Base-by-base conservation (phyloP, 371 early-diverging fungal species). In the Capillidium heterosporum region DNA sequence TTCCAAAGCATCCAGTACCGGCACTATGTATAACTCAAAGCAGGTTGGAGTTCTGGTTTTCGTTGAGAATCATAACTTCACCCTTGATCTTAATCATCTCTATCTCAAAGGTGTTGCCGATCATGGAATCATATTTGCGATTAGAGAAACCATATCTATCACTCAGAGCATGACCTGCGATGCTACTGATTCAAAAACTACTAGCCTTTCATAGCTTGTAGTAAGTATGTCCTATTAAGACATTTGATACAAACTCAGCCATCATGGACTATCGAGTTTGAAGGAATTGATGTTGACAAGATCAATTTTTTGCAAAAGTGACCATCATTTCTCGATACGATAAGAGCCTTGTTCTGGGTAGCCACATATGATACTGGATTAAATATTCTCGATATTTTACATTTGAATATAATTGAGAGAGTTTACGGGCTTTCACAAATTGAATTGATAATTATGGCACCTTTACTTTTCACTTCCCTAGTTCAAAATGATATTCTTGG, bases 11-110 rank as follows among this genome's bases (percentile, higher is more conserved):
- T 2, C 75, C 74, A 26, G 69, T 71, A 8, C 77, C 78, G 5
- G 76, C 78, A 27, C 78, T 78, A 31, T 78, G 71, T n/a, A 78
- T 59, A 1, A 73, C 75, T 63, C 69, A 78, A 59, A 73, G 78
- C 13, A 80, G 60, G 46, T 80, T 77, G 1, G 59, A 8, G 56
- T 80, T 69, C 32, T 62, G 26, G 2, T 60, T 57, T 17, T 67
- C 58, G 42, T 59, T 67, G 39, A 68, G 73, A 48, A 59, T 67
- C 7, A 76, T 40, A 13, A 75, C 48, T 4, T 68, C 54, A 1
- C 81, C 81, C 21, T 71, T 58, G 46, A 73, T 67, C 11, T 65
- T 59, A 17, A 78, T 74, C 10, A 80, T 59, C 32, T 67, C 60
- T 43, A 70, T 67, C 17, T 63, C 65, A 17, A 71, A 41, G 35